Base-by-base conservation (phyloP, 495 filamentous ascomycete genomes). In the Daldinia grandis region DNA sequence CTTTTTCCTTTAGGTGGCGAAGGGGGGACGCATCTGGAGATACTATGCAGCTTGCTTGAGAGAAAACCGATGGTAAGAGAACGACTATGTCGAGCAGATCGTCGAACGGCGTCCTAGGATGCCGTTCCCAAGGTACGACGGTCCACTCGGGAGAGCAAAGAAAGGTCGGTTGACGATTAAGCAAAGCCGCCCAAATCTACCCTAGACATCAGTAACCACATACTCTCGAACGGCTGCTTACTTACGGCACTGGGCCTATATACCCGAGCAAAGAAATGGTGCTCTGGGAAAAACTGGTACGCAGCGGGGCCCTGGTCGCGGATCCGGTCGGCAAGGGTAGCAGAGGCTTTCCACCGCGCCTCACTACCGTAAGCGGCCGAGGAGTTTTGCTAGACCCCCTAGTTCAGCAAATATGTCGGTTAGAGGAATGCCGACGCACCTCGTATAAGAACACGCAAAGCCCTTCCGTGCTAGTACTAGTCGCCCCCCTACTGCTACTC, bases 251-350 rank as follows among this genome's bases (percentile, higher is more conserved):
- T 79, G 37, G 75, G 81, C 7, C 82, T 80, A 44, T 81, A 85
- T 21, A 84, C 78, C 1, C 83, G 79, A 24, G 77, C 81, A 54
- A 84, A 84, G 65, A 84, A 85, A 69, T 85, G 82, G 63, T 85
- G 83, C 8, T 76, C 74, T 4, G 83, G 83, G 53, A 85, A 85
- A 0, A 68, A 62, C 24, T 76, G 78, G 27, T 83, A 84, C 33
- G 62, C 64, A 1, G 71, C 62, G 3, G 83, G 82, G 1, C 82
- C 83, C 9, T 70, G 72, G n/a, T 76, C 74, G 15, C 79, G 74
- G 42, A 83, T 74, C 5, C 47, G 33, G 50, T 82, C 78, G 61
- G 64, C 35, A 17, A 76, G 65, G 14, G 40, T 63, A 1, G 76
- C 44, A 1, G 73, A 35, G 8, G 76, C 70, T 58, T 72, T 79